These are phyloP conservation scores for Glutinoglossum americanum DNA, from an alignment of 495 filamentous ascomycete genomes.

Conservation along the genomic window DNA sequence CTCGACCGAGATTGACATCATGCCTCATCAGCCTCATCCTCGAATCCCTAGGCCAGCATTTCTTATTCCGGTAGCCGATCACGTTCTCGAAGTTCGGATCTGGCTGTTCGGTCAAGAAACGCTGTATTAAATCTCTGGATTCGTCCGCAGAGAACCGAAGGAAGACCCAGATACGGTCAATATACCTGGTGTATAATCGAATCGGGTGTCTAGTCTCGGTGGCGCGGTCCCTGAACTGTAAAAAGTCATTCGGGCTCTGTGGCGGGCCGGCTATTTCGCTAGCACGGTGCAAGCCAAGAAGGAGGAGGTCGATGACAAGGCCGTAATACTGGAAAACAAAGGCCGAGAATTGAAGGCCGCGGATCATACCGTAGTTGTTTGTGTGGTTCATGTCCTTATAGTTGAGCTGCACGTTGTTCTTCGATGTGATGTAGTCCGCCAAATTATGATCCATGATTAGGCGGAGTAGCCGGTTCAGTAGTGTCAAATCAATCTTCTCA, in stretches of 20 bases:
- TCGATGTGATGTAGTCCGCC: constrained; percentile 96
- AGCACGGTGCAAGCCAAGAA: constrained; percentile 83
- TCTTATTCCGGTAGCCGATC: constrained; percentile 97
- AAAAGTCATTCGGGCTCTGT: constrained; percentile 88
- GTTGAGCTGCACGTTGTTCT: constrained; percentile 97
- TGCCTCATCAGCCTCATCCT: constrained; percentile 97
- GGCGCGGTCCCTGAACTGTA: constrained; percentile 84
- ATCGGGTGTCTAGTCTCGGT: constrained; percentile 89
- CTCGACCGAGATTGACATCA: constrained; percentile 93
- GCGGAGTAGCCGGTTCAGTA: constrained; percentile 79
- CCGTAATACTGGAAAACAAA: constrained; percentile 99
- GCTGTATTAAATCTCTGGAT: constrained; percentile 86
- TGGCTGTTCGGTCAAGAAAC: constrained; percentile 93
- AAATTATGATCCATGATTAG: constrained; percentile 99
- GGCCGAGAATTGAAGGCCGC: constrained; percentile 89
- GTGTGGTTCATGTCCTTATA: constrained; percentile 99
- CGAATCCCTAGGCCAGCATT: constrained; percentile 96
- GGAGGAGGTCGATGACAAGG: constrained; percentile 78
- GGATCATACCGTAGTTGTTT: constrained; percentile 96
- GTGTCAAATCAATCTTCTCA: constrained; percentile 94
- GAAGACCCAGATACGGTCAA: constrained; percentile 98
- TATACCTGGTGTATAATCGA: constrained; percentile 87
- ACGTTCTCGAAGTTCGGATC: constrained; percentile 99
- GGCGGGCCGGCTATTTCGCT: constrained; percentile 97
- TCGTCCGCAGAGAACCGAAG: constrained; percentile 84